These are phyloP conservation scores for Zhuliangozyma blackwelliae DNA, from an alignment of 1,139 yeast genomes.

Conservation along the genomic window DNA sequence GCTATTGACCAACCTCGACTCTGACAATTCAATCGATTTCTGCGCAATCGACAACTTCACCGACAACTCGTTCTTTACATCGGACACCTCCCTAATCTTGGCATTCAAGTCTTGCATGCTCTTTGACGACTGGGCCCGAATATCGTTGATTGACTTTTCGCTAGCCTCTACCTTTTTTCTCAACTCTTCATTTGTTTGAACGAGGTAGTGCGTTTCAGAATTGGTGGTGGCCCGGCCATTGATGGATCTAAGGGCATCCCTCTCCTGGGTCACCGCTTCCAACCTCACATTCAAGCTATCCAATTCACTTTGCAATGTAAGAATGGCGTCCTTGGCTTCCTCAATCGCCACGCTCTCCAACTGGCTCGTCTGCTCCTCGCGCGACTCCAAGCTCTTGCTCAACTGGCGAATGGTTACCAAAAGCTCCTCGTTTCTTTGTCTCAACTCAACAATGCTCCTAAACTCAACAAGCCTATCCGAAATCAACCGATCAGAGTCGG, in stretches of 20 bases:
- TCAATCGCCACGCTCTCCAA: constrained; percentile 58
- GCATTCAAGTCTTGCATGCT: constrained; percentile 23
- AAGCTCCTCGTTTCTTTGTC: constrained; percentile 69
- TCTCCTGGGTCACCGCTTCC: constrained; percentile 54
- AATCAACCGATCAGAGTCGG: constrained; percentile 70
- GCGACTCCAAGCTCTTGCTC: constrained; percentile 62
- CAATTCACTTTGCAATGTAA: constrained; percentile 61
- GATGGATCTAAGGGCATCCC: constrained; percentile 57
- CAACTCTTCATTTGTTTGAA: constrained; percentile 27
- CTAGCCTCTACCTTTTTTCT: constrained; percentile 24
- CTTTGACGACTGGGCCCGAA: constrained; percentile 24
- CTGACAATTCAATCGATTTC: constrained; percentile 32
- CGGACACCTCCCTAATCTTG: constrained; percentile 23
- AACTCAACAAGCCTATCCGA: constrained; percentile 72
- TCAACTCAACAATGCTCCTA: constrained; percentile 61
- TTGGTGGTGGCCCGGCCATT: constrained; percentile 2
- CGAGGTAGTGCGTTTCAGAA: constrained; percentile 21
- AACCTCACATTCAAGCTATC: constrained; percentile 46
- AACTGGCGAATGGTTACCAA: constrained; percentile 63
- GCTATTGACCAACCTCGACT: constrained; percentile 27
- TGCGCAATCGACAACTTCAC: constrained; percentile 26
- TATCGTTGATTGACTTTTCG: constrained; percentile 26
- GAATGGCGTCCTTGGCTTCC: constrained; percentile 76
- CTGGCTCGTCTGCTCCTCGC: constrained; percentile 37
- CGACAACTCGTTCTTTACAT: constrained; percentile 28